Percentiles rank a stretch among this genome's conserved stretches.
These are phyloP conservation scores for Solanum sparsipilum DNA, from an alignment of 257 asterid genomes.

Conservation along the genomic window DNA sequence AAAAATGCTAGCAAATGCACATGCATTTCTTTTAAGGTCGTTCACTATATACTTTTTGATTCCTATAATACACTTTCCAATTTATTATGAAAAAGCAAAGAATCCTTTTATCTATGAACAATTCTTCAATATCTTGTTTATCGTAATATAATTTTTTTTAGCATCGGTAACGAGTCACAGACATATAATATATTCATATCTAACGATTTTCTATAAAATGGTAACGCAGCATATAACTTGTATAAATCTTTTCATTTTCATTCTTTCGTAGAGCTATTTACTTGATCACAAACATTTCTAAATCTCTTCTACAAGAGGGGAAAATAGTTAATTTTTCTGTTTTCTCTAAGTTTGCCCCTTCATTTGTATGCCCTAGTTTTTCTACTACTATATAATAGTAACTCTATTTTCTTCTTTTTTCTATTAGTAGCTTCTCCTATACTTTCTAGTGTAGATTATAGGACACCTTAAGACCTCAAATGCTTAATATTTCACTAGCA, in stretches of 20 bases:
- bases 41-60: neutral
- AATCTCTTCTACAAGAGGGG: neutral
- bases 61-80: neutral
- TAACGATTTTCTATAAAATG: neutral
- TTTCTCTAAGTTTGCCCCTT: neutral
- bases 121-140: neutral
- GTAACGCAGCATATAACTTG: neutral
- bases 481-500: conserved; percentile 15
- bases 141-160: neutral
- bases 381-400: neutral
- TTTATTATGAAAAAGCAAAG: neutral
- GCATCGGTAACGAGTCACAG: neutral
- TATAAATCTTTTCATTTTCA: neutral
- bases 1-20: neutral
- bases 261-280: neutral
- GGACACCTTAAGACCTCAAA: conserved; percentile 2
- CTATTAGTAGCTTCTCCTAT: neutral
- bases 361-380: neutral
- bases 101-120: neutral
- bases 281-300: neutral
- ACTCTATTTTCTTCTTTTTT: neutral
- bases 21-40: neutral
- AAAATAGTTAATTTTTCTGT: neutral
- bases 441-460: neutral
- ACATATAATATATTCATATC: neutral